A percentile compares a stretch with the other conserved stretches of the same genome.
Evolutionary conservation across 306 rosid species (phyloP).

Genomic region (Castanea sativa): DNA sequence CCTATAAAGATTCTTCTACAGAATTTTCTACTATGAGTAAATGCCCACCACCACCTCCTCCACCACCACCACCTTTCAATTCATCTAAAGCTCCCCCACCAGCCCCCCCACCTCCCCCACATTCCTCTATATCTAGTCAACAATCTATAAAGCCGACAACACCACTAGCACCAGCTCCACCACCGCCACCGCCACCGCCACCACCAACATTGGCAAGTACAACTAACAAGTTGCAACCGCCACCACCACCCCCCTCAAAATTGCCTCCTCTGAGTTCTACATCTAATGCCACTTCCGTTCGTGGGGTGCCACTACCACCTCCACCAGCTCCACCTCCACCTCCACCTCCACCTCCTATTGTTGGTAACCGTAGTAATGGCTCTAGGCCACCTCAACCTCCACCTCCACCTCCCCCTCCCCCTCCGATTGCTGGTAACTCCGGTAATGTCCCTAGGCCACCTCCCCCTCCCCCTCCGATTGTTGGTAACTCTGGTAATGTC

Average conservation of each 20-base stretch:
- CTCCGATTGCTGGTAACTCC: neutral
- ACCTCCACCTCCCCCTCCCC: conserved; percentile 52
- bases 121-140: conserved; percentile 14
- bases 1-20: neutral
- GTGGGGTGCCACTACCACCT: conserved; percentile 8
- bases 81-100: neutral
- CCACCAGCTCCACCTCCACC: conserved; percentile 27
- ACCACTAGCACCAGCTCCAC: conserved; percentile 25
- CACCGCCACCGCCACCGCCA: conserved; percentile 16
- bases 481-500: neutral
- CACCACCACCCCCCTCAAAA: neutral
- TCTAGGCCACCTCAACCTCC: conserved; percentile 19
- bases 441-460: conserved; percentile 13
- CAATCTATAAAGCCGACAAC: neutral
- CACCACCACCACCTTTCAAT: neutral
- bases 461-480: conserved; percentile 15
- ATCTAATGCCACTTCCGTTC: neutral
- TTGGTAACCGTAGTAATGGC: neutral
- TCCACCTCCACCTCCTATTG: conserved; percentile 40
- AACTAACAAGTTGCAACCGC: neutral
- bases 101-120: conserved; percentile 17
- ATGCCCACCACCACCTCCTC: conserved; percentile 19
- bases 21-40: neutral
- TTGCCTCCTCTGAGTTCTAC: neutral
- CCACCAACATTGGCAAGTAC: conserved; percentile 12